Evolutionary conservation across 805 yeast species (phyloP).

Genomic region (Wickerhamomyces strasburgensis): DNA sequence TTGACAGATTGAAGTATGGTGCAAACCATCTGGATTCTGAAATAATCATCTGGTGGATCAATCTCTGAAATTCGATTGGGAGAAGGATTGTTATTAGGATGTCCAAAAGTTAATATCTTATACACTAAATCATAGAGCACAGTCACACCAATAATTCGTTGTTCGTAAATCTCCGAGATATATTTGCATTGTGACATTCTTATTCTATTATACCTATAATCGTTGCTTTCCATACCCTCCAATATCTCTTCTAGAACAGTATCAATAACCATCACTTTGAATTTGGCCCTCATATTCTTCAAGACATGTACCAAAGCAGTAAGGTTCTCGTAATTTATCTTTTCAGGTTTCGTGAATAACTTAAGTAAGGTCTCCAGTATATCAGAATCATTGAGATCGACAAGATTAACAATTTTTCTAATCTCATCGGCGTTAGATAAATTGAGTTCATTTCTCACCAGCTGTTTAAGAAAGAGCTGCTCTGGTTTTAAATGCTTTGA

Average conservation of each 20-base stretch:
- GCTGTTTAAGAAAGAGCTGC: conserved; percentile 42
- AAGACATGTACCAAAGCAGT: conserved; percentile 45
- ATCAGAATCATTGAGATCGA: conserved; percentile 42
- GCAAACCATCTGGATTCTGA: conserved; percentile 57
- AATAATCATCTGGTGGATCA: conserved; percentile 69
- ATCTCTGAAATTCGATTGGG: conserved; percentile 34
- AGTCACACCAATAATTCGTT: conserved; percentile 39
- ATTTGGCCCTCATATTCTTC: conserved; percentile 32
- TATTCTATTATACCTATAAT: conserved; percentile 51
- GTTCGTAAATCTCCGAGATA: conserved; percentile 52
- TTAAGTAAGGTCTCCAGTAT: conserved; percentile 30
- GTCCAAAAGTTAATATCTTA: conserved; percentile 59
- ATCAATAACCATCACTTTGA: conserved; percentile 52
- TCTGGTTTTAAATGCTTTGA: conserved; percentile 33
- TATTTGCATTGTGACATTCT: conserved; percentile 59
- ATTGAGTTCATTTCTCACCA: conserved; percentile 49
- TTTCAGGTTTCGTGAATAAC: conserved; percentile 55
- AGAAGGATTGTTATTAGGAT: conserved; percentile 53
- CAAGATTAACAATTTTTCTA: conserved; percentile 33
- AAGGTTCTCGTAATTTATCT: conserved; percentile 54
- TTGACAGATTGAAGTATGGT: conserved; percentile 34
- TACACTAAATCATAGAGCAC: conserved; percentile 49
- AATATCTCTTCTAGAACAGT: conserved; percentile 56
- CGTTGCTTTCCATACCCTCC: conserved; percentile 61
- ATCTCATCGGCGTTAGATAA: conserved; percentile 31